Percentiles rank a stretch among this genome's conserved stretches.
phyloP scores from a whole-genome alignment of 768 basidiomycete species.

The Trametes cinnabarina region DNA sequence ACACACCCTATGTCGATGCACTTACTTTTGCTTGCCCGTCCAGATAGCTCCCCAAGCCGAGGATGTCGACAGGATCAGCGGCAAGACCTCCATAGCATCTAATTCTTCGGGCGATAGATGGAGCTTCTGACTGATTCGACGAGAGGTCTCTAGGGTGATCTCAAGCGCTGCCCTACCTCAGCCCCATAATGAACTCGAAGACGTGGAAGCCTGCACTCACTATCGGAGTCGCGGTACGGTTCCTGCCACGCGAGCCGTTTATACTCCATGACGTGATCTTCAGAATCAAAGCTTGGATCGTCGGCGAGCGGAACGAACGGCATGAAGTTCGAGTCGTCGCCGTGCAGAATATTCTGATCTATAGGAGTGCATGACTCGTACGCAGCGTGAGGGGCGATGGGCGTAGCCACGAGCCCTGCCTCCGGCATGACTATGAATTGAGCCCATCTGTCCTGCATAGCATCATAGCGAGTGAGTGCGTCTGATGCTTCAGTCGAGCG shows the following conservation, averaged over 20 bases:
- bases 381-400: constrained; percentile 26
- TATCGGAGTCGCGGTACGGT: constrained; percentile 36
- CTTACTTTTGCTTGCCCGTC: constrained; percentile 20
- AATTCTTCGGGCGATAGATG: constrained; percentile 44
- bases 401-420: no score
- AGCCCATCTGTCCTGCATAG: neutral
- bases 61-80: constrained; percentile 31
- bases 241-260: constrained; percentile 51
- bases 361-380: constrained; percentile 61
- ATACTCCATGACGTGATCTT: constrained; percentile 42
- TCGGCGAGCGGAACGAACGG: constrained; percentile 64
- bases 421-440: neutral
- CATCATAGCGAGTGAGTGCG: neutral
- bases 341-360: constrained; percentile 45
- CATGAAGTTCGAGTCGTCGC: constrained; percentile 58
- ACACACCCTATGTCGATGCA: neutral
- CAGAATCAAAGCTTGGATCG: constrained; percentile 50
- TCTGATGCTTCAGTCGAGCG: no score
- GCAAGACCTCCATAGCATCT: constrained; percentile 48
- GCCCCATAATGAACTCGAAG: neutral
- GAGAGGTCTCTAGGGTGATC: constrained; percentile 47
- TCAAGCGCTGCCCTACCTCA: constrained; percentile 38
- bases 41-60: constrained; percentile 9
- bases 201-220: constrained; percentile 30
- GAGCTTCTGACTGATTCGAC: constrained; percentile 40